Conservation (phyloP, 1,284 basidiomycete genomes). For the Tylopilus sp. region DNA sequence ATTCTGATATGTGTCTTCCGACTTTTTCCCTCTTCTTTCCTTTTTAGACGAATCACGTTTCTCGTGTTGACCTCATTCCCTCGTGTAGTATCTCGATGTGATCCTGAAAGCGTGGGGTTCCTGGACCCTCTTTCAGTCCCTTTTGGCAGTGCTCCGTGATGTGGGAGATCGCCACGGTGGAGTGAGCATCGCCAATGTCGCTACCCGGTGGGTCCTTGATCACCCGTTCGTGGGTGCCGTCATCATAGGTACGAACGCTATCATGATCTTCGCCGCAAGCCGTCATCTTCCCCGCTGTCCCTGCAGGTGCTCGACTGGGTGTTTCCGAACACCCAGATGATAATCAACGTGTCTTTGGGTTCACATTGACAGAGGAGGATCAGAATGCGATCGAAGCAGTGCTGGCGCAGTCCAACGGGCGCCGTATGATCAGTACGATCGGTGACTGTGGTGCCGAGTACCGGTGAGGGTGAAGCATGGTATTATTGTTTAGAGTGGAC, state of each 20-base stretch:
- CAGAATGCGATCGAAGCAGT: constrained; percentile 60
- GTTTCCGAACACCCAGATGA: constrained; percentile 73
- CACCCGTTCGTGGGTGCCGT: constrained; percentile 76
- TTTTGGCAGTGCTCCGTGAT: constrained; percentile 56
- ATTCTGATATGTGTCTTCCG: not conserved
- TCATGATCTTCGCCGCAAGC: constrained; percentile 1
- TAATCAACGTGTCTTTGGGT: constrained; percentile 62
- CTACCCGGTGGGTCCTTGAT: constrained; percentile 79
- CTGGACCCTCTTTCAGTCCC: constrained; percentile 71
- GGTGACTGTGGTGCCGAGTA: constrained; percentile 85
- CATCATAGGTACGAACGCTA: constrained; percentile 58
- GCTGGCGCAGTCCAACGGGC: constrained; percentile 56
- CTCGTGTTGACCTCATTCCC: not conserved
- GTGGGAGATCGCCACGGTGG: constrained; percentile 68
- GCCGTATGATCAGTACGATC: constrained; percentile 61
- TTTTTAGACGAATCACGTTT: not conserved
- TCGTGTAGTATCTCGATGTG: constrained; percentile 74
- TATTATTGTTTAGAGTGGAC: not conserved
- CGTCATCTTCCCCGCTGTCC: not conserved
- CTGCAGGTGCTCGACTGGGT: constrained; percentile 67
- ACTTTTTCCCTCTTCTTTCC: not conserved
- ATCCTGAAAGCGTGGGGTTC: constrained; percentile 75
- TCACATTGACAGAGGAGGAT: constrained; percentile 57
- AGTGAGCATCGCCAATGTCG: constrained; percentile 74
- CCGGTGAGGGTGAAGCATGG: constrained; percentile 41